Conservation (phyloP, 257 asterid genomes). For the Prunella vulgaris region DNA sequence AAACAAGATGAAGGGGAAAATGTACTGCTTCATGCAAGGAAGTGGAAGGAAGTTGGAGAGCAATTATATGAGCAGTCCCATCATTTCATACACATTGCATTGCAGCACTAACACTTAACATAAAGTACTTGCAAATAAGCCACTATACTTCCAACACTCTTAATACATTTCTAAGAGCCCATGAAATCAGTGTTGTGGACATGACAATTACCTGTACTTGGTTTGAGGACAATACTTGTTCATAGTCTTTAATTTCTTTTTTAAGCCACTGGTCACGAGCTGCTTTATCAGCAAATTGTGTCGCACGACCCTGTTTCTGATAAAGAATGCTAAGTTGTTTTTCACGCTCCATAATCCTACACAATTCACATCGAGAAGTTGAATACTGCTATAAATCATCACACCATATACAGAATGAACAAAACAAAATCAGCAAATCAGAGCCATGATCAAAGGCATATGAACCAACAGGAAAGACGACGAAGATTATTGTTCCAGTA, state of each 20-base stretch:
- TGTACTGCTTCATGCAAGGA: neutral
- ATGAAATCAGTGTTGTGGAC: neutral
- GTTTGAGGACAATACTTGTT: constrained; percentile 77
- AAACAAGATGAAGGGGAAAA: neutral
- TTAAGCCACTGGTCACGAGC: constrained; percentile 92
- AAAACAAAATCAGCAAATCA: neutral
- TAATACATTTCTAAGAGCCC: neutral
- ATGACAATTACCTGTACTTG: constrained; percentile 52
- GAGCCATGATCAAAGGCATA: neutral
- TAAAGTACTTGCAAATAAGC: neutral
- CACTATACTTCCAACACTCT: constrained; percentile 8
- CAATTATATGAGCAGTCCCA: neutral
- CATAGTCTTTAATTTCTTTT: constrained; percentile 86
- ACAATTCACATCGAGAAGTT: constrained; percentile 14
- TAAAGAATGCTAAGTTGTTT: constrained; percentile 97
- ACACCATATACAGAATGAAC: neutral
- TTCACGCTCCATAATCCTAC: constrained; percentile 95
- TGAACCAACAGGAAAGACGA: neutral
- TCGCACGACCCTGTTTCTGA: constrained; percentile 99
- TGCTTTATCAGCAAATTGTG: constrained; percentile 85
- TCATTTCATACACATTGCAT: constrained; percentile 4
- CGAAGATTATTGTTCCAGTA: neutral
- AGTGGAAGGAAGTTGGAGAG: constrained; percentile 5
- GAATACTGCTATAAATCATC: constrained; percentile 1
- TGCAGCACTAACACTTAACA: neutral